Base-by-base conservation (phyloP, 169 alveolate species). In the Cryptosporidium canis region DNA sequence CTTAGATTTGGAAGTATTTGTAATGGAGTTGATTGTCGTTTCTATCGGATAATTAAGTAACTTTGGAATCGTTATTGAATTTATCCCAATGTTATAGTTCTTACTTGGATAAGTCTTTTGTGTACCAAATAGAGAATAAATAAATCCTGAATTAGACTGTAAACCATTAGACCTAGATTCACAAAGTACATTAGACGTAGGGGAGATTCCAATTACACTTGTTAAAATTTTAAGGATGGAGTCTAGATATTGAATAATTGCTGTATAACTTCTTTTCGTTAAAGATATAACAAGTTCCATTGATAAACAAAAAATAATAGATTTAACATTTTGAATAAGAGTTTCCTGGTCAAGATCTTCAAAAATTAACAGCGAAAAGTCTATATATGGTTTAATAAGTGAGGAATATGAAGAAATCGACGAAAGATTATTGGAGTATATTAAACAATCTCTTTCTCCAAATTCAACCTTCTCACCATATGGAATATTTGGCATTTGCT, bases 121-220 rank as follows among this genome's bases (percentile, higher is more conserved):
- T 45, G 72, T 43, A 61, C 24, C 44, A 37, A 77, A 77, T 24
- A 77, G 31, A 1, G 77, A 58, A 14, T 35, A 27, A 39, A 77
- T 45, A 58, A 77, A 58, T 41, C 87, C 87, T 43, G 87, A 11
- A 5, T 63, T 43, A 21, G 41, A 35, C 21, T 77, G 87, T 11
- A 51, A 31, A 41, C n/a, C 35, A 21, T 61, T 43, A 14, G 63
- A 33, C n/a, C 14, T 48, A 14, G 70, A 61, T 29, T 65, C 45
- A 5, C 31, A 37, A 3, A 77, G 37, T 2, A 77, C 7, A 61
- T 77, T 39, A 16, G 87, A 77, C n/a, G n/a, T 3, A 12, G 83
- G 83, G 16, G 61, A 66, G 12, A 77, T 47, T 21, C 87, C 87
- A 77, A 77, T 58, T 1, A 77, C 47, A 14, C 44, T 65, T 24